Evolutionary conservation across 768 basidiomycete species (phyloP), one percentile per base, ranked within the genome.

Genomic region (Mycena chlorophos): DNA sequence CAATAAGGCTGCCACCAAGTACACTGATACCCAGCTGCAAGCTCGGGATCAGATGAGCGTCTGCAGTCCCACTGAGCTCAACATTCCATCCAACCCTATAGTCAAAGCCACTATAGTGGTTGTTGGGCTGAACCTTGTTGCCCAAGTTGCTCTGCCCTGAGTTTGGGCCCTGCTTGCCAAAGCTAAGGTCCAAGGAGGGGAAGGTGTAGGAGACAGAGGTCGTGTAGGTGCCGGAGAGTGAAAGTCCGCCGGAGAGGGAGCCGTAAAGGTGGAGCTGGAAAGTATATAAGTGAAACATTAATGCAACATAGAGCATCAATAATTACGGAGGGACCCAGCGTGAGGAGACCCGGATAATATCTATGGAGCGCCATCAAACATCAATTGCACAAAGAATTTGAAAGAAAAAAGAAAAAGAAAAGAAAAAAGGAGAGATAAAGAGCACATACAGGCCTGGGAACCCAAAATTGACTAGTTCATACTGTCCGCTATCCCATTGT

Each of bases 21-120:
- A 69, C 57, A 27, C 55, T 61, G 25, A 69, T 45, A 20, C 68
- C 68, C 26, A 69, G 55, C 49, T 67, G 66, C 13, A 69, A 26
- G 29, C 61, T 60, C 2, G 68, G 68, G 1, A 65, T 22, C 46
- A 66, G 55, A 53, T 61, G 63, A 10, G 60, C 58, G n/a, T 57
- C 57, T 8, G 65, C 20, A 50, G 54, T 56, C 13, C 64, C 67
- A 8, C 51, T 19, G 5, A 66, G 55, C 42, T 66, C 63, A 62
- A 72, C 65, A 40, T 61, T 62, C 19, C 20, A 42, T 10, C 43
- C 52, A 13, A 54, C 12, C 3, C 20, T 22, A 27, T 46, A 54
- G 45, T 54, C 29, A 25, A 37, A 47, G 14, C 55, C 43, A 43
- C 10, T 16, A 17, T 39, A 17, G 30, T 52, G 47, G 20, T n/a